These are phyloP conservation scores for Ceratocystis cacaofunesta DNA, from an alignment of 2,329 filamentous ascomycete species.

Conservation along the genomic window DNA sequence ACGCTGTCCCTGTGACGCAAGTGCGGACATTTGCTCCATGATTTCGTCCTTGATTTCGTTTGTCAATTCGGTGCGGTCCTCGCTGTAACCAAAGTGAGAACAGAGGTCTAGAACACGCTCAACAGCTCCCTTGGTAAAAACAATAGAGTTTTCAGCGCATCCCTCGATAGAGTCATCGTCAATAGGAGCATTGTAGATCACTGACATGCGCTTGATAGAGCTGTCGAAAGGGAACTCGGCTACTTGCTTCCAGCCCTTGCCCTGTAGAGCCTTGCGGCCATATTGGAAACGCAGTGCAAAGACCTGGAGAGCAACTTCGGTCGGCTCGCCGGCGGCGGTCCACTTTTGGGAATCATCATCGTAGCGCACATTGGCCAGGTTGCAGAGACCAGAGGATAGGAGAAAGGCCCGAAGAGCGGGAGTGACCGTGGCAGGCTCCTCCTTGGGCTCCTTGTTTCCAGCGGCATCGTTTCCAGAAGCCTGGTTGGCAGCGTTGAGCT, in stretches of 20 bases:
- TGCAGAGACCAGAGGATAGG: slow-evolving; percentile 47
- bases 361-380: slow-evolving; percentile 44
- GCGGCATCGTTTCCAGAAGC: neutral
- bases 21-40: slow-evolving; percentile 38
- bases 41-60: slow-evolving; percentile 36
- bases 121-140: slow-evolving; percentile 49
- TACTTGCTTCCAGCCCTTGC: slow-evolving; percentile 44
- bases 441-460: slow-evolving; percentile 23
- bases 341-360: slow-evolving; percentile 42
- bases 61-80: slow-evolving; percentile 32
- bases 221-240: slow-evolving; percentile 70
- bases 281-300: slow-evolving; percentile 54
- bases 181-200: slow-evolving; percentile 45
- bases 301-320: slow-evolving; percentile 63
- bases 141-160: slow-evolving; percentile 29
- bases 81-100: slow-evolving; percentile 31
- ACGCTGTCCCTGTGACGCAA: slow-evolving; percentile 55
- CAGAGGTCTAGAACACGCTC: slow-evolving; percentile 46
- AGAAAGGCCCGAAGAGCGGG: slow-evolving; percentile 37
- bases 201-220: slow-evolving; percentile 65
- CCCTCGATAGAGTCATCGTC: slow-evolving; percentile 27
- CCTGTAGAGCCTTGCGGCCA: slow-evolving; percentile 39
- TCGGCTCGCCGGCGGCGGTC: slow-evolving; percentile 56
- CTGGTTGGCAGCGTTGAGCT: slow-evolving; percentile 25
- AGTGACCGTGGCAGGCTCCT: slow-evolving; percentile 31